Percentiles rank a stretch among this genome's conserved stretches.
Evolutionary conservation across 306 rosid species (phyloP).

Genomic region (Prunus campanulata): DNA sequence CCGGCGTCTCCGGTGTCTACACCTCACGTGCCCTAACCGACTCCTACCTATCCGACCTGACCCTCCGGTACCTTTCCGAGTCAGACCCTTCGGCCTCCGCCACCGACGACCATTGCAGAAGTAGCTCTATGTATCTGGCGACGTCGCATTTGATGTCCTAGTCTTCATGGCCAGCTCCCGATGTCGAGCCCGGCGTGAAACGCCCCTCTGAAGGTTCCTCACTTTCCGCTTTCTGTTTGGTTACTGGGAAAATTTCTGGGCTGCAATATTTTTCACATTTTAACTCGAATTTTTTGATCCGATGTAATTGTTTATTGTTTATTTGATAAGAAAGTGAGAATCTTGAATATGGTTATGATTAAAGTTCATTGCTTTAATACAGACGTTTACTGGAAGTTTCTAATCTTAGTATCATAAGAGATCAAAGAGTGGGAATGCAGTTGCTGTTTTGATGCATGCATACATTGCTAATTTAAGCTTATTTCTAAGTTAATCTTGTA

Average conservation of each 20-base stretch:
- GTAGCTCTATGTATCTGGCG: slow-evolving; percentile 19
- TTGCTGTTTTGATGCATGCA: background rate
- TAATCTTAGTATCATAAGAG: background rate
- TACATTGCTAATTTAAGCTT: background rate
- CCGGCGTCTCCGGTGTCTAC: slow-evolving; percentile 7
- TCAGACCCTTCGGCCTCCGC: slow-evolving; percentile 12
- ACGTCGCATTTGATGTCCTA: slow-evolving; percentile 44
- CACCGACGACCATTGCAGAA: background rate
- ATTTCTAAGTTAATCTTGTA: background rate
- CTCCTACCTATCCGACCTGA: background rate
- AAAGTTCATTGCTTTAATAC: background rate
- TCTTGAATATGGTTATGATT: background rate
- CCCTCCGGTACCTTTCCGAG: slow-evolving; percentile 20
- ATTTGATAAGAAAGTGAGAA: background rate
- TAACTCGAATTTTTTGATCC: background rate
- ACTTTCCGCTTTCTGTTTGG: background rate
- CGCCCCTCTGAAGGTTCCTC: slow-evolving; percentile 69
- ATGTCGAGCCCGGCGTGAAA: slow-evolving; percentile 50
- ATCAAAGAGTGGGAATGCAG: background rate
- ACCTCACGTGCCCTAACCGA: slow-evolving; percentile 16
- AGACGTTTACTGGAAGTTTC: background rate
- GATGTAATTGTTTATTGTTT: background rate
- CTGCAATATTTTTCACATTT: background rate
- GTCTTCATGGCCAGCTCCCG: slow-evolving; percentile 51
- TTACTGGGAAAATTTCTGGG: background rate